These are phyloP conservation scores for Raphanus hybrid DNA, from an alignment of 441 rosid species.

Conservation along the genomic window DNA sequence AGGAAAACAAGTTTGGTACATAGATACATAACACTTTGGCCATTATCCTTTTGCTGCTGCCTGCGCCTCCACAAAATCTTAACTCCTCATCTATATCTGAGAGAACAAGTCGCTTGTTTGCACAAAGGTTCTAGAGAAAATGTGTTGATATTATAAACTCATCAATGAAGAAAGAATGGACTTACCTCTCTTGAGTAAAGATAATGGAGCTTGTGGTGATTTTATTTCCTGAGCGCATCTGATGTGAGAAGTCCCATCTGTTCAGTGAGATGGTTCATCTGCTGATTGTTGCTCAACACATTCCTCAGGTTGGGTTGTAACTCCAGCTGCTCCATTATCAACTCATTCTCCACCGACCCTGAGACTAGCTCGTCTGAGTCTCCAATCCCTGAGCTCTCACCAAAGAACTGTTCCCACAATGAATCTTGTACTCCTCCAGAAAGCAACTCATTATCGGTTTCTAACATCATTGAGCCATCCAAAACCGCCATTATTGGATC, in stretches of 20 bases:
- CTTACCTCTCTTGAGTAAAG: slow-evolving; percentile 2
- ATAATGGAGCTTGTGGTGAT: slow-evolving; percentile 1
- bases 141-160: slow-evolving; percentile 3
- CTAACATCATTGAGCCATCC: slow-evolving; percentile 41
- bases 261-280: slow-evolving; percentile 59
- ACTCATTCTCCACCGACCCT: slow-evolving; percentile 48
- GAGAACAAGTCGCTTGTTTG: neutral
- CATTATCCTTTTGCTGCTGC: too few relatives aligned
- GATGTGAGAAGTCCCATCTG: slow-evolving; percentile 69
- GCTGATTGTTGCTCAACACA: slow-evolving; percentile 48
- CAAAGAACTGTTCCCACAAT: slow-evolving; percentile 71
- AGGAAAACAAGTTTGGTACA: slow-evolving; percentile 17
- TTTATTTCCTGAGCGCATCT: slow-evolving; percentile 45
- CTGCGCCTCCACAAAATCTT: too few relatives aligned
- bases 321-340: slow-evolving; percentile 44
- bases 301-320: slow-evolving; percentile 32
- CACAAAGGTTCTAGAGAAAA: neutral
- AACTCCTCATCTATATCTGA: too few relatives aligned
- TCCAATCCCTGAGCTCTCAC: slow-evolving; percentile 47
- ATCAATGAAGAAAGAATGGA: neutral
- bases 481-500: slow-evolving; percentile 50
- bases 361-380: slow-evolving; percentile 59
- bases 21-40: slow-evolving; percentile 11
- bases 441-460: slow-evolving; percentile 47
- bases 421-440: slow-evolving; percentile 55